phyloP scores from a whole-genome alignment of 1,284 basidiomycete species.

The Tausonia pullulans region DNA sequence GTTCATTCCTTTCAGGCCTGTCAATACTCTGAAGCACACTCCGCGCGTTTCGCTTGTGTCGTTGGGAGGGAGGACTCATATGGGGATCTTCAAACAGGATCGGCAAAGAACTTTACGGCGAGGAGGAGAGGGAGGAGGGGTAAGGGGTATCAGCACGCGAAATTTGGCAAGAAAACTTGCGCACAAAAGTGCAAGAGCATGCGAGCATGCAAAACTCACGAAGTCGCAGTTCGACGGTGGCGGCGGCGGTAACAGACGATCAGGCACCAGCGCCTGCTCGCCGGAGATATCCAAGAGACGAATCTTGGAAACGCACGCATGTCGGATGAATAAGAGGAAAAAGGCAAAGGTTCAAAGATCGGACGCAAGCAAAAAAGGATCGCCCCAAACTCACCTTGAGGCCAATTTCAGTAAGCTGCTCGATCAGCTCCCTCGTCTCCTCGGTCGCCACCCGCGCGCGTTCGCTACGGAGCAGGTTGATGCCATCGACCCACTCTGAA shows the following conservation, averaged over 20 bases:
- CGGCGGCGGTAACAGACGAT: neutral
- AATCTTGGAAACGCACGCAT: neutral
- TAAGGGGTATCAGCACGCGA: too few species aligned
- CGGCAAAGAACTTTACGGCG: too few species aligned
- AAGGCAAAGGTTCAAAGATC: neutral
- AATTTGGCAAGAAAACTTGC: too few species aligned
- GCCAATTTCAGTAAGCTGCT: slow-evolving; percentile 12
- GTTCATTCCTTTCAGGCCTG: too few species aligned
- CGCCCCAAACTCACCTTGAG: slow-evolving; percentile 4
- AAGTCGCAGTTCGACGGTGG: slow-evolving; percentile 13
- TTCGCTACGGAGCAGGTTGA: slow-evolving; percentile 73
- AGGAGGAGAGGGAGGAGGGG: too few species aligned
- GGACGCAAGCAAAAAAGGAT: neutral
- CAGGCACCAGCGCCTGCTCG: slow-evolving; percentile 4
- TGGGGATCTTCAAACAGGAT: too few species aligned
- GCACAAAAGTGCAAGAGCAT: too few species aligned
- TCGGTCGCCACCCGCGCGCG: slow-evolving; percentile 68
- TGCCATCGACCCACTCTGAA: slow-evolving; percentile 92
- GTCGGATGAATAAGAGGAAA: neutral
- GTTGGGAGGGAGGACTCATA: too few species aligned
- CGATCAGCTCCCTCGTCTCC: slow-evolving; percentile 44
- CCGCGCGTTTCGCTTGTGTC: too few species aligned
- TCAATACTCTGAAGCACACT: too few species aligned
- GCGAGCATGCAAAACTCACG: neutral
- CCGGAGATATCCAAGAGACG: slow-evolving; percentile 12